These are phyloP conservation scores for Astrocystis sublimbata DNA, from an alignment of 495 filamentous ascomycete species.

Conservation along the genomic window DNA sequence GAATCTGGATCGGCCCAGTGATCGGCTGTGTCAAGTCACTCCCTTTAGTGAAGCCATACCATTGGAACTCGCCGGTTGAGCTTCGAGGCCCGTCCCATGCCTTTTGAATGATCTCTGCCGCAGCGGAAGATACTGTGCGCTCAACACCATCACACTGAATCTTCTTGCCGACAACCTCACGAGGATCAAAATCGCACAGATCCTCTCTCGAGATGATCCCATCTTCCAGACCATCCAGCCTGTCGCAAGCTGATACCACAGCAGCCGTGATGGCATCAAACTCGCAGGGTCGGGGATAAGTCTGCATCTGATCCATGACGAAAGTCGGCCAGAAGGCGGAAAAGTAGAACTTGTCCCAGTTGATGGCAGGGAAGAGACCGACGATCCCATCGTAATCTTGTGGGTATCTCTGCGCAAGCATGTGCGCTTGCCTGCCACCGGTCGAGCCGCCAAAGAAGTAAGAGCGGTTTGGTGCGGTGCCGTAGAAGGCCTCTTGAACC, in stretches of 20 bases:
- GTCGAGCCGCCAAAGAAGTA: slow-evolving; percentile 42
- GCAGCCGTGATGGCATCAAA: slow-evolving; percentile 30
- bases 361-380: slow-evolving; percentile 33
- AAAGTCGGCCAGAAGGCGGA: slow-evolving; percentile 20
- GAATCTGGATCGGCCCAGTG: slow-evolving; percentile 10
- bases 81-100: slow-evolving; percentile 12
- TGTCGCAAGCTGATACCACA: slow-evolving; percentile 35
- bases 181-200: slow-evolving; percentile 23
- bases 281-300: slow-evolving; percentile 25
- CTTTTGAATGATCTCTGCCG: slow-evolving; percentile 8
- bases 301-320: slow-evolving; percentile 22
- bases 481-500: slow-evolving; percentile 32
- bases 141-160: slow-evolving; percentile 19
- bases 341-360: slow-evolving; percentile 24
- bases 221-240: slow-evolving; percentile 33
- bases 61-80: slow-evolving; percentile 7
- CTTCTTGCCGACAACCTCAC: slow-evolving; percentile 17
- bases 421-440: slow-evolving; percentile 39
- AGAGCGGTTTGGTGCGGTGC: slow-evolving; percentile 29
- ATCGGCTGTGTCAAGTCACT: slow-evolving; percentile 11
- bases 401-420: slow-evolving; percentile 41
- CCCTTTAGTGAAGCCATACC: slow-evolving; percentile 10
- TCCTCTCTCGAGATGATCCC: slow-evolving; percentile 27
- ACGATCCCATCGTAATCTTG: slow-evolving; percentile 38
- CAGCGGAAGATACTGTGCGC: background rate